phyloP scores from a whole-genome alignment of 768 basidiomycete genomes.

The Leccinum boreale region DNA sequence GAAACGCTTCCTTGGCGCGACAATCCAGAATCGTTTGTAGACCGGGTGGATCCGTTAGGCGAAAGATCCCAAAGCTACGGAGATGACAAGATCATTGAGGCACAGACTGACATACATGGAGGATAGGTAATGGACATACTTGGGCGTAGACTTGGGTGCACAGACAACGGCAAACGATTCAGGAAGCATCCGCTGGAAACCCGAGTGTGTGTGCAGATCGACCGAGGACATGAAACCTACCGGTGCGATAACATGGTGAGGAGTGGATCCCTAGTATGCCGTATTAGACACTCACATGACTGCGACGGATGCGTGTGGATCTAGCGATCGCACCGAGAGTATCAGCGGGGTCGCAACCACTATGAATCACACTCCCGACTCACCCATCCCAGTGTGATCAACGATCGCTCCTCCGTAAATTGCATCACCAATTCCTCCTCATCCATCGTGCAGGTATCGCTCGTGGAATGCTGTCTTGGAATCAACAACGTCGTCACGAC shows the following conservation, averaged over 20 bases:
- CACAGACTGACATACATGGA: background rate
- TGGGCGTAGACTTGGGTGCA: conserved; percentile 74
- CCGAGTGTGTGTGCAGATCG: conserved; percentile 87
- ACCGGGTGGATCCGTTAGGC: conserved; percentile 85
- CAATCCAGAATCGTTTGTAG: conserved; percentile 69
- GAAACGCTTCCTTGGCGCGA: conserved; percentile 71
- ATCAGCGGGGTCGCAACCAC: background rate
- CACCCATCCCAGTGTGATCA: conserved; percentile 93
- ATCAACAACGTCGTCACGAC: conserved; percentile 80
- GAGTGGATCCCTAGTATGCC: background rate
- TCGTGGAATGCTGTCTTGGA: conserved; percentile 84
- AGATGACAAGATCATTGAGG: background rate
- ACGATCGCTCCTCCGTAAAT: conserved; percentile 75
- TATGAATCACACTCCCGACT: conserved; percentile 20
- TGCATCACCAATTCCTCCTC: conserved; percentile 83
- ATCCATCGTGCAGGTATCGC: conserved; percentile 92
- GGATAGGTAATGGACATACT: conserved; percentile 40
- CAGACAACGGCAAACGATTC: conserved; percentile 94
- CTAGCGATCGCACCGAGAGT: conserved; percentile 34
- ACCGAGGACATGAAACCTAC: conserved; percentile 92
- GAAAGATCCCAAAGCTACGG: conserved; percentile 76
- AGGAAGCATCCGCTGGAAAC: conserved; percentile 85
- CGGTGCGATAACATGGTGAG: background rate
- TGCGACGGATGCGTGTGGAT: conserved; percentile 93
- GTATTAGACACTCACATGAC: conserved; percentile 51